phyloP scores from a whole-genome alignment of 768 basidiomycete species.

The Pleurotus tuoliensis region DNA sequence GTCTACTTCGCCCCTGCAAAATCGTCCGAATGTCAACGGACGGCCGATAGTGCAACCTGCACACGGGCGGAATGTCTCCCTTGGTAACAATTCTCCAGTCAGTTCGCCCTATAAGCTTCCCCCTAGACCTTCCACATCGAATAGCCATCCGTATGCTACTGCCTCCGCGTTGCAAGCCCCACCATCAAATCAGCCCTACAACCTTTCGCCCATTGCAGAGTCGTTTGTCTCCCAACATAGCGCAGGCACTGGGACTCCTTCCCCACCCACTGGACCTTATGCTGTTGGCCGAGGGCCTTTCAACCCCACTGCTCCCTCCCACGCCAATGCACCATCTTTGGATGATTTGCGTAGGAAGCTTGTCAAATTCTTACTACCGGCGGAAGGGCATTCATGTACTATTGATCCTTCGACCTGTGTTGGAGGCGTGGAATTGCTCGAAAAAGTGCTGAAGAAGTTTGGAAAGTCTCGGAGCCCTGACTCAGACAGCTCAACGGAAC shows the following conservation, averaged over 20 bases:
- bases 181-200: constrained; percentile 28
- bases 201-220: constrained; percentile 75
- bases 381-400: constrained; percentile 72
- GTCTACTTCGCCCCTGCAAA: constrained; percentile 40
- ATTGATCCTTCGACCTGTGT: constrained; percentile 80
- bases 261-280: constrained; percentile 48
- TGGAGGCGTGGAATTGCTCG: constrained; percentile 82
- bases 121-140: constrained; percentile 38
- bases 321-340: constrained; percentile 46
- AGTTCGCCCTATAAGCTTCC: constrained; percentile 40
- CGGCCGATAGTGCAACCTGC: constrained; percentile 12
- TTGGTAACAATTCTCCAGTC: constrained; percentile 38
- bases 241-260: constrained; percentile 33
- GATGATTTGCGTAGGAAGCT: constrained; percentile 81
- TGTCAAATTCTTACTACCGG: constrained; percentile 85
- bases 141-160: constrained; percentile 59
- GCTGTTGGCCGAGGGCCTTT: constrained; percentile 62
- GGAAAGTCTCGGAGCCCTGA: constrained; percentile 56
- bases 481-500: constrained; percentile 39
- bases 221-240: constrained; percentile 39
- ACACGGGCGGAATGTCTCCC: constrained; percentile 56
- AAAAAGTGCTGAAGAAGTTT: constrained; percentile 88
- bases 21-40: not conserved
- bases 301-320: constrained; percentile 38
- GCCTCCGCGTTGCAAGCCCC: constrained; percentile 42